Percentiles rank a stretch among this genome's conserved stretches.
Evolutionary conservation across 2,329 filamentous ascomycete genomes (phyloP).

Genomic region (Fusarium veterinarium): DNA sequence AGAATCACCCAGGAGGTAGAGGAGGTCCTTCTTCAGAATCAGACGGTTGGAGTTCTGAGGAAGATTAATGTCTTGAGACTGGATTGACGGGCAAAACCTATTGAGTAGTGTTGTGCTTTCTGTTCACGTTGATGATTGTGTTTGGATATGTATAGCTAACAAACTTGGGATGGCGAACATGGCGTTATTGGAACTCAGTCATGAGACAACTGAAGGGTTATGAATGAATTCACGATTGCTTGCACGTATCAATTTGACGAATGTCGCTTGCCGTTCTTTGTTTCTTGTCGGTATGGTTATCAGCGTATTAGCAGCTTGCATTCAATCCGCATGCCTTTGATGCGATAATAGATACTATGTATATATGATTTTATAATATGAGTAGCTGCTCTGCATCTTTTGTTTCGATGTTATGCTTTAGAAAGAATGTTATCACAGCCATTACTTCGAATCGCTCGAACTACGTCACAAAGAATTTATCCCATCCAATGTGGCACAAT

Average conservation of each 20-base stretch:
- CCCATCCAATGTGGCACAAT: not conserved
- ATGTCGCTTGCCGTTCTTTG: conserved; percentile 7
- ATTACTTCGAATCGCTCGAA: not conserved
- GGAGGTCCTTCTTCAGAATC: conserved; percentile 10
- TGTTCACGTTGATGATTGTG: conserved; percentile 1
- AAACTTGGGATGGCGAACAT: conserved; percentile 25
- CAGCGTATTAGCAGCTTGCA: not conserved
- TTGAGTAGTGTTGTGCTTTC: not conserved
- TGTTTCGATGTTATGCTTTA: not conserved
- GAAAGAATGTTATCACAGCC: too few species aligned
- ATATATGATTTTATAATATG: not conserved
- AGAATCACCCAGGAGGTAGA: conserved; percentile 27
- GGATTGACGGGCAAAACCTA: conserved; percentile 10
- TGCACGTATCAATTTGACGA: not conserved
- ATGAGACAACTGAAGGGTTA: conserved; percentile 1
- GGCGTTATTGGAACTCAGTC: conserved; percentile 24
- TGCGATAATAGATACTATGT: not conserved
- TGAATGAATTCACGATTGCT: conserved; percentile 11
- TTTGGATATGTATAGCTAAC: conserved; percentile 25
- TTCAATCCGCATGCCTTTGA: not conserved
- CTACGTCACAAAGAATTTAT: not conserved
- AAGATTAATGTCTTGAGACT: not conserved
- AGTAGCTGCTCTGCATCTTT: not conserved
- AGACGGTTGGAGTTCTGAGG: conserved; percentile 15
- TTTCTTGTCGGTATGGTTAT: not conserved